Evolutionary conservation across 179 eudicot species (phyloP).

Genomic region (Camellia oleifera): DNA sequence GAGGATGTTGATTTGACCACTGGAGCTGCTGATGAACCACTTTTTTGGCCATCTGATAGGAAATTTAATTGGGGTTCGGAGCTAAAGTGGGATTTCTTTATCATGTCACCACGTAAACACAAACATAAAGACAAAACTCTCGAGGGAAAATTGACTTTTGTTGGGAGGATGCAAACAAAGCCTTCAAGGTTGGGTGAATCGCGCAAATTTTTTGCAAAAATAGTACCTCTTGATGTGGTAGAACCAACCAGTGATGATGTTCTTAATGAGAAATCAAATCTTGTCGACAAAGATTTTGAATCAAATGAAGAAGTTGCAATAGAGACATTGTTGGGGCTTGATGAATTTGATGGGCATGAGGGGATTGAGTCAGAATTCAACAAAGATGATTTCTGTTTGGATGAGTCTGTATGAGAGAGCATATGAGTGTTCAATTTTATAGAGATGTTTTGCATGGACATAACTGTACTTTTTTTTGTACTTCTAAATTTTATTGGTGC

Average conservation of each 20-base stretch:
- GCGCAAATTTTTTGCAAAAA: constrained; percentile 1
- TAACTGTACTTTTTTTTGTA: too few relatives aligned
- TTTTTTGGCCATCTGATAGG: constrained; percentile 45
- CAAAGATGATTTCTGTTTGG: constrained; percentile 24
- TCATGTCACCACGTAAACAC: constrained; percentile 48
- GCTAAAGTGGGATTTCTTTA: constrained; percentile 33
- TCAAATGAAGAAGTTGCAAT: constrained; percentile 26
- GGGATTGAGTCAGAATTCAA: constrained; percentile 50
- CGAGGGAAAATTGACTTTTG: not conserved
- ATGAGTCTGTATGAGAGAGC: not conserved
- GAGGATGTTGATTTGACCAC: constrained; percentile 39
- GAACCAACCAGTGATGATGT: not conserved
- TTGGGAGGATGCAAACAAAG: constrained; percentile 16
- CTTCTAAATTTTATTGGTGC: not conserved
- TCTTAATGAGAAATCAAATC: constrained; percentile 10
- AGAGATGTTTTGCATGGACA: not conserved
- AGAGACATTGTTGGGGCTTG: constrained; percentile 48
- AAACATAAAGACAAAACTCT: constrained; percentile 3
- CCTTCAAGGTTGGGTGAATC: constrained; percentile 25
- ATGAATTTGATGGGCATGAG: constrained; percentile 64
- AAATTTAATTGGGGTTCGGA: constrained; percentile 36
- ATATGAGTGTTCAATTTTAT: not conserved
- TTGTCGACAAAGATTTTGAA: constrained; percentile 16
- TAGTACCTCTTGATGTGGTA: not conserved
- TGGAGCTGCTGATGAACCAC: constrained; percentile 36